phyloP scores from a whole-genome alignment of 306 rosid species.

The Medicago truncatula region MtrunA17r5.0-ANR NC_053045.1:40299001-40299500 shows the following conservation, averaged over 20 bases:
- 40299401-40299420: too few relatives aligned
- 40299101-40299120: conserved; percentile 54
- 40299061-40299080: conserved; percentile 34
- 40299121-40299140: conserved; percentile 29
- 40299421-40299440: too few relatives aligned
- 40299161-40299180: conserved; percentile 37
- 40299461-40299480: too few relatives aligned
- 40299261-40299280: conserved; percentile 59
- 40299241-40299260: conserved; percentile 47
- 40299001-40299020: conserved; percentile 45
- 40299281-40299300: neutral
- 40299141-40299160: neutral
- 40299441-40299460: too few relatives aligned
- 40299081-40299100: conserved; percentile 67
- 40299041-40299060: conserved; percentile 48
- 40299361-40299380: too few relatives aligned
- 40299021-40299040: conserved; percentile 41
- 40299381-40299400: too few relatives aligned
- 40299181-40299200: conserved; percentile 48
- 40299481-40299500: too few relatives aligned
- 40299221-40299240: conserved; percentile 52
- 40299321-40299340: conserved; percentile 15
- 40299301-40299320: conserved; percentile 35
- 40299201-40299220: conserved; percentile 44
- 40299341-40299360: neutral